Evolutionary conservation across 148 eudicot genomes (phyloP).

Genomic region (Chenopodium suecicum): DNA sequence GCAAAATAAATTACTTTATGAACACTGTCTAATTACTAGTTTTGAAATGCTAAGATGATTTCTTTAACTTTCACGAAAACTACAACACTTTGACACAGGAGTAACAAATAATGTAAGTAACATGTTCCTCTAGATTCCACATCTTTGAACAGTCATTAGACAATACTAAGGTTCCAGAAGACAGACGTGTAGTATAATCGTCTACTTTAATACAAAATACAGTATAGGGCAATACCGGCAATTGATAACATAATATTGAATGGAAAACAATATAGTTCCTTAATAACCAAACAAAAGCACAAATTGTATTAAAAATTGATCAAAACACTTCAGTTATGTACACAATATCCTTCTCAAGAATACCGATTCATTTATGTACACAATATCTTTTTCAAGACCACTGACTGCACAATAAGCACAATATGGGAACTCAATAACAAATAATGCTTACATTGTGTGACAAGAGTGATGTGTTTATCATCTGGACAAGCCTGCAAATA

Average conservation of each 20-base stretch:
- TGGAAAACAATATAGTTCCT: neutral
- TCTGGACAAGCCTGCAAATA: constrained; percentile 13
- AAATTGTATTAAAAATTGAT: neutral
- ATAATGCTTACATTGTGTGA: constrained; percentile 27
- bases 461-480: constrained; percentile 27
- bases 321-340: neutral
- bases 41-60: neutral
- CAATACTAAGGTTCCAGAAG: neutral
- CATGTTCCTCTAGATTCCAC: neutral
- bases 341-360: neutral
- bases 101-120: neutral
- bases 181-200: neutral
- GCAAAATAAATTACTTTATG: too few species aligned
- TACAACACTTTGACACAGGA: neutral
- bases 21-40: neutral
- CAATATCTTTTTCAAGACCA: neutral
- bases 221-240: neutral
- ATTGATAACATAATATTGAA: neutral
- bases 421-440: neutral
- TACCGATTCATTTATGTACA: neutral
- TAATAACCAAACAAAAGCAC: neutral
- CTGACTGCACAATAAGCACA: neutral
- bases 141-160: neutral
- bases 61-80: neutral
- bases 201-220: neutral